These are phyloP conservation scores for Fraxinus albicans DNA, from an alignment of 305 asterid species.

Conservation along the genomic window DNA sequence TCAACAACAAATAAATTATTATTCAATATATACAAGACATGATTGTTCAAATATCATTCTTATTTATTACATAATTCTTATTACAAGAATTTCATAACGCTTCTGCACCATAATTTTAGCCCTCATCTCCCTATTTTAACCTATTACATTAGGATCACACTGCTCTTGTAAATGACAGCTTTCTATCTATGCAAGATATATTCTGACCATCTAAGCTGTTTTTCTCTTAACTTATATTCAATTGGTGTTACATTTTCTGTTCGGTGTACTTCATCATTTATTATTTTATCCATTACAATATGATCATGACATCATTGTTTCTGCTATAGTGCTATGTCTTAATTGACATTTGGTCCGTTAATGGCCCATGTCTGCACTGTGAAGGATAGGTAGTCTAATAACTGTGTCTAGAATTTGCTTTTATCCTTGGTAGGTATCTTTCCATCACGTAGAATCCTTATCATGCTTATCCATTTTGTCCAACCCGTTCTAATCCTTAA, in stretches of 20 bases:
- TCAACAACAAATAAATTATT: too few relatives aligned
- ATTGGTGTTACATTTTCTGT: neutral
- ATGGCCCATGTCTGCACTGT: neutral
- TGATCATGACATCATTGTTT: neutral
- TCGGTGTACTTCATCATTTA: neutral
- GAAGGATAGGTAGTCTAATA: neutral
- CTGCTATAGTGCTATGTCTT: neutral
- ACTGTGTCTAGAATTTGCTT: neutral
- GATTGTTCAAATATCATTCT: too few relatives aligned
- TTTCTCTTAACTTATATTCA: neutral
- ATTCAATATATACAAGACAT: too few relatives aligned
- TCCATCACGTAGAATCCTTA: neutral
- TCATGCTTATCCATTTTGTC: too few relatives aligned
- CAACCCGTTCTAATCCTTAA: too few relatives aligned
- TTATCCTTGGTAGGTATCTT: neutral
- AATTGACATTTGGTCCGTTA: neutral
- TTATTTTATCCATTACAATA: neutral
- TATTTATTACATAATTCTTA: too few relatives aligned
- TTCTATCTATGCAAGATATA: neutral
- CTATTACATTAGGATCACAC: neutral
- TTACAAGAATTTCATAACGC: too few relatives aligned
- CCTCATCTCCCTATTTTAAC: neutral
- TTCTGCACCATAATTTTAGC: neutral
- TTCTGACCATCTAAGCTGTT: neutral
- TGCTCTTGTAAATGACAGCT: neutral